phyloP scores from a whole-genome alignment of 768 basidiomycete genomes.

The Chalciporus sphaerocephalus region DNA sequence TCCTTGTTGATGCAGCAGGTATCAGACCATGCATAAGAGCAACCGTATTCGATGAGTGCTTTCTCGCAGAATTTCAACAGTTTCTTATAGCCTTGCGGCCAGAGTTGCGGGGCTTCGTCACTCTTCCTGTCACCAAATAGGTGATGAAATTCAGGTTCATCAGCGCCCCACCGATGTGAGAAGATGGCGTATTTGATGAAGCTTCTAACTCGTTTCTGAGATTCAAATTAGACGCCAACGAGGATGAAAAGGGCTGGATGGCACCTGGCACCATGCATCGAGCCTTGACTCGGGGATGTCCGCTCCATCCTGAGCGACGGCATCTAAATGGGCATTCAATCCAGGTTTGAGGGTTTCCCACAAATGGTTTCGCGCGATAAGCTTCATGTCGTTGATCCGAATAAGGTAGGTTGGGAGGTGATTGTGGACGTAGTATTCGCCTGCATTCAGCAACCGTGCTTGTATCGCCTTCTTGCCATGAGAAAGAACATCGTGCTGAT shows the following conservation, averaged over 20 bases:
- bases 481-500: no score
- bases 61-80: constrained; percentile 1
- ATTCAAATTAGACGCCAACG: no score
- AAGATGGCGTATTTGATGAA: constrained; percentile 1
- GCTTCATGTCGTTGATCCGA: constrained; percentile 14
- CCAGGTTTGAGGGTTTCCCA: no score
- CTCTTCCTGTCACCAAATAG: neutral
- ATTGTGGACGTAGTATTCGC: constrained; percentile 18
- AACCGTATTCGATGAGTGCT: constrained; percentile 1
- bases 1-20: constrained; percentile 7
- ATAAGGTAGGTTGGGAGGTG: constrained; percentile 17
- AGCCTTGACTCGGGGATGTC: no score
- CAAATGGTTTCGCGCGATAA: constrained; percentile 9
- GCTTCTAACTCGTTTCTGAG: no score
- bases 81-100: neutral
- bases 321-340: no score
- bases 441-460: no score
- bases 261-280: no score
- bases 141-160: constrained; percentile 2
- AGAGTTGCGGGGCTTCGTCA: neutral
- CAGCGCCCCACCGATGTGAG: constrained; percentile 1
- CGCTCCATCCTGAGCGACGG: no score
- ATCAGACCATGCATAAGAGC: constrained; percentile 4
- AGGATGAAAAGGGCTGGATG: no score
- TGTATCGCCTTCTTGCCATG: no score